Evolutionary conservation across 371 early-diverging fungal species (phyloP).

Genomic region (Sanchytrium tribonematis): DNA sequence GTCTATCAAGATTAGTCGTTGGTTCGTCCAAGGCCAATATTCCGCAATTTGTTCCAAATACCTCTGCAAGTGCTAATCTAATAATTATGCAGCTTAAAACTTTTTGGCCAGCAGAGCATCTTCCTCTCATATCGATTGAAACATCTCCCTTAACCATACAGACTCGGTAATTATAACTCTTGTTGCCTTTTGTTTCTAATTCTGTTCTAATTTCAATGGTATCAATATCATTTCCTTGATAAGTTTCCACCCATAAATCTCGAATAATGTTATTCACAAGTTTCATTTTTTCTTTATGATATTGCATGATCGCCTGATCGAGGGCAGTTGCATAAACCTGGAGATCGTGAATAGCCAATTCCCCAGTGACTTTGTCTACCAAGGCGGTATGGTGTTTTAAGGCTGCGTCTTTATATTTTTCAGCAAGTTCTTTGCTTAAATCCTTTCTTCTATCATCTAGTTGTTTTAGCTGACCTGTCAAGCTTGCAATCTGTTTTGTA

Average conservation of each 20-base stretch:
- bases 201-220: slow-evolving; percentile 78
- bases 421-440: slow-evolving; percentile 29
- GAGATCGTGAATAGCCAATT: slow-evolving; percentile 46
- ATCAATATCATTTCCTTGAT: slow-evolving; percentile 88
- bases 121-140: slow-evolving; percentile 88
- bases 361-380: slow-evolving; percentile 20
- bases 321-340: slow-evolving; percentile 59
- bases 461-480: slow-evolving; percentile 61
- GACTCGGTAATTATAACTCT: slow-evolving; percentile 71
- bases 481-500: background rate
- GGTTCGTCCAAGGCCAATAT: slow-evolving; percentile 97
- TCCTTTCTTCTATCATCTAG: slow-evolving; percentile 33
- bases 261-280: slow-evolving; percentile 89
- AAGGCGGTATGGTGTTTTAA: slow-evolving; percentile 4
- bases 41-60: slow-evolving; percentile 78
- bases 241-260: slow-evolving; percentile 90
- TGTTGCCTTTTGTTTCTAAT: slow-evolving; percentile 32
- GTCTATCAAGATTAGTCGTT: slow-evolving; percentile 92
- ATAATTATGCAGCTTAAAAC: slow-evolving; percentile 89
- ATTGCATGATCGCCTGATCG: slow-evolving; percentile 75
- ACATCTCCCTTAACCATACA: slow-evolving; percentile 69
- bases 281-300: slow-evolving; percentile 82
- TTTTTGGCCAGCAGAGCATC: slow-evolving; percentile 97
- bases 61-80: slow-evolving; percentile 86
- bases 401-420: slow-evolving; percentile 39